A percentile compares a stretch with the other conserved stretches of the same genome.
Conservation (phyloP, 805 yeast species). For the Wickerhamiella nectarea region DNA sequence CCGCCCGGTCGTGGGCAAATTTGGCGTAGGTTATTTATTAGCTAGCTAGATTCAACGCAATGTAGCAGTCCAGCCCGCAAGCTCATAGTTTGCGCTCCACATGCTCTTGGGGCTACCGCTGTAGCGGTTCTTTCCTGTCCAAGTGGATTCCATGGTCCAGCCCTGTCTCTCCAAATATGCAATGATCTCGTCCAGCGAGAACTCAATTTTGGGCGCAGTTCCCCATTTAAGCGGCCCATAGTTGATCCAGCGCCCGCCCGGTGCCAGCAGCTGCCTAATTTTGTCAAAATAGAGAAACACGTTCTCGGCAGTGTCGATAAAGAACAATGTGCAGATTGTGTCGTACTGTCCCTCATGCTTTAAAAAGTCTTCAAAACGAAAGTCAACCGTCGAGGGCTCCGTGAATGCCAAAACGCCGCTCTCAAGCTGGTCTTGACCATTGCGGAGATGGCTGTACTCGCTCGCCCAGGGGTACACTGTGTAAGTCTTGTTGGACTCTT, state of each 20-base stretch:
- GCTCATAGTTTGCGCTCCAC: slow-evolving; percentile 22
- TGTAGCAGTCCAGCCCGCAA: slow-evolving; percentile 17
- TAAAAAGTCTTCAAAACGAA: slow-evolving; percentile 48
- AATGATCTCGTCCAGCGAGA: slow-evolving; percentile 55
- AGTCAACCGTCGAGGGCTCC: slow-evolving; percentile 13
- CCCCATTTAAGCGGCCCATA: slow-evolving; percentile 91
- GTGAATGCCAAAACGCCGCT: slow-evolving; percentile 19
- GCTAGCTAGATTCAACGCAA: background rate
- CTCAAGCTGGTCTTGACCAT: slow-evolving; percentile 35
- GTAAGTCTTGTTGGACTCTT: slow-evolving; percentile 9
- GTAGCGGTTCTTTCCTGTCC: slow-evolving; percentile 22
- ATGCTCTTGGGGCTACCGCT: slow-evolving; percentile 23
- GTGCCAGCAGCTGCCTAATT: slow-evolving; percentile 36
- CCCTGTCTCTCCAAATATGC: slow-evolving; percentile 43
- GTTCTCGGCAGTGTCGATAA: slow-evolving; percentile 87
- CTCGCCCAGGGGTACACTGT: slow-evolving; percentile 35
- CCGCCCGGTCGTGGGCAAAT: slow-evolving; percentile 56
- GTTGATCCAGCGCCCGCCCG: slow-evolving; percentile 67
- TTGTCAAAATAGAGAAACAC: slow-evolving; percentile 59
- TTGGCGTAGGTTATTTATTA: background rate
- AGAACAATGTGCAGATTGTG: slow-evolving; percentile 42
- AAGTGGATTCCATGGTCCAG: slow-evolving; percentile 34
- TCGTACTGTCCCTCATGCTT: slow-evolving; percentile 34
- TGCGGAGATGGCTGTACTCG: slow-evolving; percentile 51
- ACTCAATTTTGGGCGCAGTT: slow-evolving; percentile 57